A percentile compares a stretch with the other conserved stretches of the same genome.
Evolutionary conservation across 805 yeast genomes (phyloP).

Genomic region (Alloascoidea hylecoeti): DNA sequence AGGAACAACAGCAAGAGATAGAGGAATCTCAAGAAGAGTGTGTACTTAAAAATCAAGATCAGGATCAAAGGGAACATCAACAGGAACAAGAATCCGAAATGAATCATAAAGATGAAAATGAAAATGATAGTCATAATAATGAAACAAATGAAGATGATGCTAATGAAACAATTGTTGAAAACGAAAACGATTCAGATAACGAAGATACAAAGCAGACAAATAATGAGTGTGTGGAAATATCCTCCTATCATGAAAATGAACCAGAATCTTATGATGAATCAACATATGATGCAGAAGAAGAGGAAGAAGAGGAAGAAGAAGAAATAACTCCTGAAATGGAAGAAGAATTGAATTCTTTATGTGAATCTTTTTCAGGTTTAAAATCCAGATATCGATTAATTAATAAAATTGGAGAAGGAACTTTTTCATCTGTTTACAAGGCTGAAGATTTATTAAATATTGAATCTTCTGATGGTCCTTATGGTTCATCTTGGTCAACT

Average conservation of each 20-base stretch:
- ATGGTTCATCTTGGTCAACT: slow-evolving; percentile 21
- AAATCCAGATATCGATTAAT: slow-evolving; percentile 31
- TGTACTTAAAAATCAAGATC: slow-evolving; percentile 4
- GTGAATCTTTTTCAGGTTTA: slow-evolving; percentile 38
- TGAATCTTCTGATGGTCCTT: slow-evolving; percentile 14
- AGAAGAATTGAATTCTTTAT: slow-evolving; percentile 42
- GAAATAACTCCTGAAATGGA: slow-evolving; percentile 37
- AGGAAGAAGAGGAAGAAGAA: slow-evolving; percentile 19
- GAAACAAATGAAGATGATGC: slow-evolving; percentile 5
- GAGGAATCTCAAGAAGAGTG: slow-evolving; percentile 1
- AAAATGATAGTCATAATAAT: neutral
- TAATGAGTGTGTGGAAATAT: slow-evolving; percentile 2
- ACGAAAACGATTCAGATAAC: slow-evolving; percentile 3
- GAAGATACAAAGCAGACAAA: slow-evolving; percentile 1
- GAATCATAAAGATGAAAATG: slow-evolving; percentile 2
- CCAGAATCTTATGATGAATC: neutral
- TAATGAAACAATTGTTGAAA: slow-evolving; percentile 7
- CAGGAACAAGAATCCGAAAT: slow-evolving; percentile 3
- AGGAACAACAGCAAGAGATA: neutral
- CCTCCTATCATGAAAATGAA: slow-evolving; percentile 1
- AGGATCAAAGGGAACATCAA: slow-evolving; percentile 4
- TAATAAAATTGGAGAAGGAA: slow-evolving; percentile 55
- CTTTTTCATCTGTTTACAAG: slow-evolving; percentile 47
- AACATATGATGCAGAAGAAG: slow-evolving; percentile 7
- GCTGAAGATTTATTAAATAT: slow-evolving; percentile 32